Percentiles rank a stretch among this genome's conserved stretches.
Evolutionary conservation across 257 asterid species (phyloP).

Genomic region (Capsicum pubescens): DNA sequence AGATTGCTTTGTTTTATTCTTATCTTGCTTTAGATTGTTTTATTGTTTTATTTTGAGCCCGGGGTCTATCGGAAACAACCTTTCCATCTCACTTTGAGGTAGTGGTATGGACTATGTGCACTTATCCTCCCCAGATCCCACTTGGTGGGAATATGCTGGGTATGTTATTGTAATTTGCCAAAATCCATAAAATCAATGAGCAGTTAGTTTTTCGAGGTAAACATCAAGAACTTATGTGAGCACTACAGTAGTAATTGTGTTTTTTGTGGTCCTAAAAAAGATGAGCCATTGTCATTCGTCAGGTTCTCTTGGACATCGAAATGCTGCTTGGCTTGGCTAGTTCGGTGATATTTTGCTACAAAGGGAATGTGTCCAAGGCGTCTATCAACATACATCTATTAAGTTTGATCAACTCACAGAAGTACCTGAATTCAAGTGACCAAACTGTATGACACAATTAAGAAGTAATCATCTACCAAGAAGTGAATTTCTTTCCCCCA

Average conservation of each 20-base stretch:
- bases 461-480: constrained; percentile 7
- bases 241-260: not conserved
- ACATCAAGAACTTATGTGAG: not conserved
- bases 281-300: not conserved
- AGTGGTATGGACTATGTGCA: no score
- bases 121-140: no score
- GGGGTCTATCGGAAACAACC: no score
- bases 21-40: no score
- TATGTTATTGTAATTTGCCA: not conserved
- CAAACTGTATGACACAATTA: not conserved
- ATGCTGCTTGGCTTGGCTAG: not conserved
- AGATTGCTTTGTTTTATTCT: no score
- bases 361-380: not conserved
- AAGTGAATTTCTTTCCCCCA: not conserved
- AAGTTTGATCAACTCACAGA: not conserved
- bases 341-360: not conserved
- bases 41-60: no score
- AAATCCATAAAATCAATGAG: not conserved
- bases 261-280: not conserved
- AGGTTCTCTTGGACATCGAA: not conserved
- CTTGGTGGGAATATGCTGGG: no score
- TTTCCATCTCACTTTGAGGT: no score
- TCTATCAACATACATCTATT: not conserved
- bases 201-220: not conserved
- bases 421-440: not conserved